A percentile compares a stretch with the other conserved stretches of the same genome.
These are phyloP conservation scores for Cephalotrichum gorgonifer DNA, from an alignment of 2,329 filamentous ascomycete species.

Conservation along the genomic window DNA sequence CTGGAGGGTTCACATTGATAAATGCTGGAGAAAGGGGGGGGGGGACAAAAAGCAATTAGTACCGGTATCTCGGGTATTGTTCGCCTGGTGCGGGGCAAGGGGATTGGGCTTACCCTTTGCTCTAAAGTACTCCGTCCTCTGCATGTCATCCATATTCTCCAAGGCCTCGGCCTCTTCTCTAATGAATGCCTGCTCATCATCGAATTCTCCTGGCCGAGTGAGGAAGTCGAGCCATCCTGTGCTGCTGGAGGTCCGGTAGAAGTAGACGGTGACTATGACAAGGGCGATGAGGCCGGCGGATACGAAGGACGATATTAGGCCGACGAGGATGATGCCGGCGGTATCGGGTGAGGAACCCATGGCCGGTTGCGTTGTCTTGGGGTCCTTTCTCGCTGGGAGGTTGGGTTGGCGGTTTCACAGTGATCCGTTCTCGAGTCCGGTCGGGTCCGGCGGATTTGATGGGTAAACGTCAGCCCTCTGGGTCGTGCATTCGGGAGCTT, in stretches of 20 bases:
- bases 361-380: background rate
- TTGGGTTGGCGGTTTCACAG: too few species aligned
- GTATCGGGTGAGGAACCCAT: slow-evolving; percentile 8
- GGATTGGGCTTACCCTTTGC: slow-evolving; percentile 89
- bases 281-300: slow-evolving; percentile 69
- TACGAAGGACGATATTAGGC: slow-evolving; percentile 77
- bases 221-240: slow-evolving; percentile 62
- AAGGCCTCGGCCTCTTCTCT: slow-evolving; percentile 92
- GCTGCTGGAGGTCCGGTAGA: slow-evolving; percentile 32
- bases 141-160: slow-evolving; percentile 90
- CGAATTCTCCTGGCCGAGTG: slow-evolving; percentile 87
- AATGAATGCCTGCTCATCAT: slow-evolving; percentile 91
- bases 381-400: background rate
- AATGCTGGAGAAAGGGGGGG: slow-evolving; percentile 79
- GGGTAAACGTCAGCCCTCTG: background rate
- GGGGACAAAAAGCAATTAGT: slow-evolving; percentile 11
- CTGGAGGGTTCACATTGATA: slow-evolving; percentile 84
- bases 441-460: background rate
- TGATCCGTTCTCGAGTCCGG: background rate
- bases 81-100: too few species aligned
- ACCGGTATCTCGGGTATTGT: too few species aligned
- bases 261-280: slow-evolving; percentile 53
- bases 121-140: slow-evolving; percentile 80
- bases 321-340: slow-evolving; percentile 53
- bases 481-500: background rate